Percentiles rank a stretch among this genome's conserved stretches.
These are phyloP conservation scores for Tinospora cordifolia DNA, from an alignment of 164 flowering plant species.

Conservation along the genomic window DNA sequence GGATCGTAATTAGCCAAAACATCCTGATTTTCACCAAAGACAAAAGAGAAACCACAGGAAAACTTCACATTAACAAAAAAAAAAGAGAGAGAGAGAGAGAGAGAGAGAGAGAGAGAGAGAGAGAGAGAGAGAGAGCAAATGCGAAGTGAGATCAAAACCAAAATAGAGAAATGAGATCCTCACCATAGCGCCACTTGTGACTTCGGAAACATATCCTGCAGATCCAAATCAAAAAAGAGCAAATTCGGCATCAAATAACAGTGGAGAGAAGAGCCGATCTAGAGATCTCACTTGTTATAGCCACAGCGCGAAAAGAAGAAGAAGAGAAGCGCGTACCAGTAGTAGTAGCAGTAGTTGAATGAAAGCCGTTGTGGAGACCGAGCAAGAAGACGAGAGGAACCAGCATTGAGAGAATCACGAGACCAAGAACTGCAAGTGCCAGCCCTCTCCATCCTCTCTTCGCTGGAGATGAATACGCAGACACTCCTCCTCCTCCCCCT, in stretches of 20 bases:
- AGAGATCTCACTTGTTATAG: conserved; percentile 5
- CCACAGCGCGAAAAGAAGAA: not conserved
- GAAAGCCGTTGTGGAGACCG: conserved; percentile 61
- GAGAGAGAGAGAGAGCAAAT: not conserved
- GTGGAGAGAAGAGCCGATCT: not conserved
- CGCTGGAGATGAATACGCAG: conserved; percentile 29
- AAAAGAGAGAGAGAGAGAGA: no score
- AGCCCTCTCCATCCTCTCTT: conserved; percentile 79
- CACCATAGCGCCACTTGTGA: conserved; percentile 24
- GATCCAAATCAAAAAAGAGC: conserved; percentile 8
- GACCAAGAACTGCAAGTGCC: conserved; percentile 55
- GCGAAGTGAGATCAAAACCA: not conserved
- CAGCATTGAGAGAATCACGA: conserved; percentile 82
- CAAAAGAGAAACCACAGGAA: not conserved
- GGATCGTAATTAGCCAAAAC: conserved; percentile 18
- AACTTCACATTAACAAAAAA: not conserved
- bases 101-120: no score
- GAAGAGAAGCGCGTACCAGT: conserved; percentile 17
- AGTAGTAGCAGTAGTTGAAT: conserved; percentile 26
- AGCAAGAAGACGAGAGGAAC: conserved; percentile 81
- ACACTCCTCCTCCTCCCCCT: conserved; percentile 33
- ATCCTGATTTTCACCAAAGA: conserved; percentile 18
- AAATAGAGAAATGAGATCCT: conserved; percentile 12
- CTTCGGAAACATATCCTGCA: conserved; percentile 37
- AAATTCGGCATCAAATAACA: not conserved